A percentile compares a stretch with the other conserved stretches of the same genome.
These are phyloP conservation scores for Eucalyptus leucophloia DNA, from an alignment of 345 rosid genomes.

Conservation along the genomic window DNA sequence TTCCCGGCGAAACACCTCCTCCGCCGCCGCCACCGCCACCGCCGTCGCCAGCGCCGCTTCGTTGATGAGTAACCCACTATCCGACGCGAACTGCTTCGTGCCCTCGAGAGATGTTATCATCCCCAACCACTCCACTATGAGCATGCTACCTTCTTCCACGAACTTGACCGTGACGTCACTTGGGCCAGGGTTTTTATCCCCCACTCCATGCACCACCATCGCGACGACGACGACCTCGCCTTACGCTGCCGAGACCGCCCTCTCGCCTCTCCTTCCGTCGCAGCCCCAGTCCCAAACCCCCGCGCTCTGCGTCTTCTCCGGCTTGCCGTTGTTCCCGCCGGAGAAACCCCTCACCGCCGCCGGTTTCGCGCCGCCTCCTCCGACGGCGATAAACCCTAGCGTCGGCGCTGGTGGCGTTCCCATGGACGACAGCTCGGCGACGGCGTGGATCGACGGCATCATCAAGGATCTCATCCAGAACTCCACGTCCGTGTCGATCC, in stretches of 20 bases:
- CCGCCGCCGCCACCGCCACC: neutral
- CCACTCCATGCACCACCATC: slow-evolving; percentile 9
- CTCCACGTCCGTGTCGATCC: slow-evolving; percentile 72
- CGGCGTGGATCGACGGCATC: slow-evolving; percentile 85
- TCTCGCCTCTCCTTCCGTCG: slow-evolving; percentile 41
- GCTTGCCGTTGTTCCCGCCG: slow-evolving; percentile 82
- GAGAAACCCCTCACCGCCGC: slow-evolving; percentile 11
- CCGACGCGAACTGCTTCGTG: neutral
- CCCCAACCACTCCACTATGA: slow-evolving; percentile 55
- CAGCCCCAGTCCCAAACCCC: slow-evolving; percentile 22
- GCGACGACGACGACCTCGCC: slow-evolving; percentile 11
- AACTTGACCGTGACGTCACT: slow-evolving; percentile 46
- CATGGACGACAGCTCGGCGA: slow-evolving; percentile 57
- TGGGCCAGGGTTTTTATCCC: slow-evolving; percentile 24
- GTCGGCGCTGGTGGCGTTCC: neutral
- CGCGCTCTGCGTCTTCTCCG: slow-evolving; percentile 86
- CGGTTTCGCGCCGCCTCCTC: neutral
- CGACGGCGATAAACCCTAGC: neutral
- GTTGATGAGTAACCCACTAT: neutral
- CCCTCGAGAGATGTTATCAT: neutral
- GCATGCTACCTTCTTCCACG: slow-evolving; percentile 11
- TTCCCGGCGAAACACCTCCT: slow-evolving; percentile 6
- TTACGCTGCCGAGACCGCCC: slow-evolving; percentile 59
- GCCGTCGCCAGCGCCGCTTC: neutral
- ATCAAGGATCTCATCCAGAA: slow-evolving; percentile 75